Percentiles rank a stretch among this genome's conserved stretches.
These are phyloP conservation scores for Pythium rhizo-oryzae DNA, from an alignment of 352 stramenopile species.

Conservation along the genomic window DNA sequence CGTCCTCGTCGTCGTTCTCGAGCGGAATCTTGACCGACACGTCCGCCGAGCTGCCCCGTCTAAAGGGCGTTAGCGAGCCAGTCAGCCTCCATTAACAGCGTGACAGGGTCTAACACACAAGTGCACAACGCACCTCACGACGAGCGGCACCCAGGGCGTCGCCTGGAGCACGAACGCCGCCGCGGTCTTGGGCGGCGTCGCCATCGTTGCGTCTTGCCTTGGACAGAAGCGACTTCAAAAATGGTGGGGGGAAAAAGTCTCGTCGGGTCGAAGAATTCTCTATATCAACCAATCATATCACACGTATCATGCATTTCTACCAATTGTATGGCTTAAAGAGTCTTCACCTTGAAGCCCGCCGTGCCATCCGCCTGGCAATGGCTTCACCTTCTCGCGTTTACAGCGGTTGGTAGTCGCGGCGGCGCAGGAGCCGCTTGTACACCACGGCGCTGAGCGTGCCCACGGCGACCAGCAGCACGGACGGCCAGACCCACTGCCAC, in stretches of 20 bases:
- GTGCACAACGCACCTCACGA: conserved; percentile 36
- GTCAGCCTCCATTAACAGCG: not conserved
- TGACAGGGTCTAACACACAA: no score
- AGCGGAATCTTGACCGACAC: conserved; percentile 40
- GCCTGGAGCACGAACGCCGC: conserved; percentile 59
- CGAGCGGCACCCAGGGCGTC: conserved; percentile 47
- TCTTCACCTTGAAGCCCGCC: not conserved
- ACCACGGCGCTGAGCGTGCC: conserved; percentile 41
- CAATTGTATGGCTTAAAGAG: conserved; percentile 3
- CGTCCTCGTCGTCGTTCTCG: conserved; percentile 19
- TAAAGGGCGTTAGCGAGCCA: conserved; percentile 1
- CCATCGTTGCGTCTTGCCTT: not conserved
- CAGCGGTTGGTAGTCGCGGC: conserved; percentile 42
- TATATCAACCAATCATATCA: conserved; percentile 38
- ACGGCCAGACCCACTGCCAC: conserved; percentile 46
- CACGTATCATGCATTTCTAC: not conserved
- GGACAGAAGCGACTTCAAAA: conserved; percentile 1
- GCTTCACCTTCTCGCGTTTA: not conserved
- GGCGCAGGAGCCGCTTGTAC: conserved; percentile 50
- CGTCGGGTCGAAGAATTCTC: not conserved
- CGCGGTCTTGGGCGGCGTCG: conserved; percentile 24
- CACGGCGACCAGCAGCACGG: conserved; percentile 39
- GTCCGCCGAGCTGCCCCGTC: conserved; percentile 54
- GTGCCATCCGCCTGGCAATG: not conserved
- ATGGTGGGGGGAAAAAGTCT: not conserved